Percentiles rank a stretch among this genome's conserved stretches.
Evolutionary conservation across 352 stramenopile species (phyloP).

Genomic region (Halophytophthora polymorphica): DNA sequence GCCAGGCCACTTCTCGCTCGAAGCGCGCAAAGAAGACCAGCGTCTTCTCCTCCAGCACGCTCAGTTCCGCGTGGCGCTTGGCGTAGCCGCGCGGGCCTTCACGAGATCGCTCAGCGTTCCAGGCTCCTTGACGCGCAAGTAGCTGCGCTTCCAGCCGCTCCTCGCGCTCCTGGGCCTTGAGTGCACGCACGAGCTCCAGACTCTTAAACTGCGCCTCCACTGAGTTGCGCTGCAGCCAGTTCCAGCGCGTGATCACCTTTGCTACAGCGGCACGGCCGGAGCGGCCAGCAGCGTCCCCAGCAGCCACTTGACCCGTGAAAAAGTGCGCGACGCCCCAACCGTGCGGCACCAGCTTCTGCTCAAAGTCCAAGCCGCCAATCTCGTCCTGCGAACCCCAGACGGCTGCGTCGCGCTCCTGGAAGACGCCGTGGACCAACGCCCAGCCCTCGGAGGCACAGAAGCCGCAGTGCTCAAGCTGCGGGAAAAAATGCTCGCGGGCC

Average conservation of each 20-base stretch:
- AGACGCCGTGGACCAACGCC: conserved; percentile 77
- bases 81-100: conserved; percentile 74
- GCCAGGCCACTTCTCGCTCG: conserved; percentile 33
- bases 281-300: conserved; percentile 4
- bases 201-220: conserved; percentile 75
- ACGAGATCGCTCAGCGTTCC: conserved; percentile 55
- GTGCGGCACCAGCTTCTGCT: conserved; percentile 45
- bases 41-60: conserved; percentile 53
- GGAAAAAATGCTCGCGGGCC: conserved; percentile 48
- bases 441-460: conserved; percentile 73
- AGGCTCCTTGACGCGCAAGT: conserved; percentile 54
- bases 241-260: conserved; percentile 23
- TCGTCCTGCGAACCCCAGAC: conserved; percentile 14
- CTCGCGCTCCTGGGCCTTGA: conserved; percentile 71
- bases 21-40: conserved; percentile 48
- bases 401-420: conserved; percentile 39
- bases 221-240: conserved; percentile 67
- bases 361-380: conserved; percentile 10
- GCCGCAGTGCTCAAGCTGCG: conserved; percentile 45
- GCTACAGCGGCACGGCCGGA: conserved; percentile 4
- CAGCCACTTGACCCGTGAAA: conserved; percentile 35
- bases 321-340: conserved; percentile 81
- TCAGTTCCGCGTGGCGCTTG: conserved; percentile 62
- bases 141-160: conserved; percentile 65
- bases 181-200: conserved; percentile 52